A percentile compares a stretch with the other conserved stretches of the same genome.
These are phyloP conservation scores for Fomes fomentarius DNA, from an alignment of 1,284 basidiomycete genomes.

Conservation along the genomic window DNA sequence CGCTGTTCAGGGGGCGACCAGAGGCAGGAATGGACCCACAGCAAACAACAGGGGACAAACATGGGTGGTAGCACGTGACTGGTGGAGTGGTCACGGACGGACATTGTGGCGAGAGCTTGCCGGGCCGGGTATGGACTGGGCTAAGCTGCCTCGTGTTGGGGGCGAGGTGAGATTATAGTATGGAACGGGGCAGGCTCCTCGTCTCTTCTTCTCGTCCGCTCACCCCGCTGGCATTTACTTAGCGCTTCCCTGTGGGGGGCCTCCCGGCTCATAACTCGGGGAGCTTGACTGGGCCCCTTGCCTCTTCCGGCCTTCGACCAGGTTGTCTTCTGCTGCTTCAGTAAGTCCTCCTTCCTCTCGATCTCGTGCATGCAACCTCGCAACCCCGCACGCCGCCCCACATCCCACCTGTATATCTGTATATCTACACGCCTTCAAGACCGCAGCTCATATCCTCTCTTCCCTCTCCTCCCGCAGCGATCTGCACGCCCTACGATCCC, in stretches of 20 bases:
- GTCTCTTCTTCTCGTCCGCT: conserved; percentile 24
- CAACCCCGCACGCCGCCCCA: background rate
- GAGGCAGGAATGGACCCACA: conserved; percentile 26
- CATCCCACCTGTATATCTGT: conserved; percentile 8
- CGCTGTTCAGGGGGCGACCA: conserved; percentile 2
- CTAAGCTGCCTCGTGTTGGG: conserved; percentile 28
- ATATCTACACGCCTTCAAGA: conserved; percentile 7
- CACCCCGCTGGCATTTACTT: conserved; percentile 21
- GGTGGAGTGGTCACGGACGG: conserved; percentile 4
- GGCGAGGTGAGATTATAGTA: conserved; percentile 27
- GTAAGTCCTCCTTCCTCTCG: conserved; percentile 14
- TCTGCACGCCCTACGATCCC: conserved; percentile 14
- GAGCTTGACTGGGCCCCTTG: conserved; percentile 30
- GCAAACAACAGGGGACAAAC: conserved; percentile 22
- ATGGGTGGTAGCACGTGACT: conserved; percentile 22
- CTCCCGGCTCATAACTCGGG: conserved; percentile 35
- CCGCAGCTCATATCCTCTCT: conserved; percentile 5
- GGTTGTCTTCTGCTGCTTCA: conserved; percentile 11
- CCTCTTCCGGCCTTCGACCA: conserved; percentile 12
- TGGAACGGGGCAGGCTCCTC: conserved; percentile 15
- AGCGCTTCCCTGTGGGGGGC: conserved; percentile 30
- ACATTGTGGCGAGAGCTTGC: conserved; percentile 8
- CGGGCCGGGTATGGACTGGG: conserved; percentile 18
- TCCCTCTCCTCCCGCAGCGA: conserved; percentile 15
- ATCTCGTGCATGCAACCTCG: background rate